Percentiles rank a stretch among this genome's conserved stretches.
Evolutionary conservation across 805 yeast genomes (phyloP).

Genomic region (Yamadazyma takamatsuzukensis): DNA sequence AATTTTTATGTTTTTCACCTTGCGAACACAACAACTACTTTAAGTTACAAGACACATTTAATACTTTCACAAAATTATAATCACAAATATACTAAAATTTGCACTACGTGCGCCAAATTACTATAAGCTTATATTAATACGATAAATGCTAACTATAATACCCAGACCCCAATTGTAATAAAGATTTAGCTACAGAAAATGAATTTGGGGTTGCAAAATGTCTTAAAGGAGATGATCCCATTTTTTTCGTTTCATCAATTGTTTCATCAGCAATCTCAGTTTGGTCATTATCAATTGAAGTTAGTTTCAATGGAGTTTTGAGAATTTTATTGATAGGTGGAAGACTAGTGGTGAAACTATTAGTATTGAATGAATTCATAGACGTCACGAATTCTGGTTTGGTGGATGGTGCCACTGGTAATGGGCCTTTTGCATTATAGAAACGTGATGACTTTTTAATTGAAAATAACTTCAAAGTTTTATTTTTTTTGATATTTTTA

Average conservation of each 20-base stretch:
- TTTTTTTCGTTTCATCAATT: conserved; percentile 15
- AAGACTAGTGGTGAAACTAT: too few species aligned
- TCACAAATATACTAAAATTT: too few species aligned
- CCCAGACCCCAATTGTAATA: conserved; percentile 37
- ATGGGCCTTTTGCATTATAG: conserved; percentile 16
- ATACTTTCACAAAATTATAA: too few species aligned
- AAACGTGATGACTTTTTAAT: conserved; percentile 34
- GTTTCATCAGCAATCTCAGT: conserved; percentile 22
- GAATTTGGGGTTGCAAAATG: conserved; percentile 44
- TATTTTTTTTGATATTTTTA: conserved; percentile 1
- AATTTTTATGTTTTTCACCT: too few species aligned
- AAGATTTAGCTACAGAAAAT: conserved; percentile 43
- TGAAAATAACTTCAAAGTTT: conserved; percentile 31
- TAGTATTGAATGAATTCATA: conserved; percentile 5
- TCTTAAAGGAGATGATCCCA: conserved; percentile 34
- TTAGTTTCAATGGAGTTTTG: conserved; percentile 38
- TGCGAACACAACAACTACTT: too few species aligned
- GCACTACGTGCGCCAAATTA: too few species aligned
- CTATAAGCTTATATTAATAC: too few species aligned
- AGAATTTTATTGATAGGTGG: conserved; percentile 43
- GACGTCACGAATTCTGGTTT: too few species aligned
- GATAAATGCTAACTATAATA: conserved; percentile 8
- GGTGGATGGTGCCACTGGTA: conserved; percentile 6
- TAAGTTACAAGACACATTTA: too few species aligned
- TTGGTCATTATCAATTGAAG: conserved; percentile 13